Conservation (phyloP, 495 filamentous ascomycete species). For the Copromyces sp. region DNA sequence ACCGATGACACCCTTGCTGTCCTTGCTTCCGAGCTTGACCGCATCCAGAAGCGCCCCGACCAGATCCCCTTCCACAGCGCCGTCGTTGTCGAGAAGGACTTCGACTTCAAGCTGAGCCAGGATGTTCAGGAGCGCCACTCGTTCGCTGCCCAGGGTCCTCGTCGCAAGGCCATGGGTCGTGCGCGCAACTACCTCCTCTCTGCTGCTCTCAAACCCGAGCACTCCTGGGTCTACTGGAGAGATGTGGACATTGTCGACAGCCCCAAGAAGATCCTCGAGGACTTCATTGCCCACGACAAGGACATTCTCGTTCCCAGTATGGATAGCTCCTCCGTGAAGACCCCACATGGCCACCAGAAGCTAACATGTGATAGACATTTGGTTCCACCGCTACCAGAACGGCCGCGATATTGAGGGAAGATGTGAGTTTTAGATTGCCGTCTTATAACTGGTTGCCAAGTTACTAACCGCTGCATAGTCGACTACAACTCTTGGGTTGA, state of each 20-base stretch:
- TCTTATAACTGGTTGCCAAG: neutral
- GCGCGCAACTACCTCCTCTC: conserved; percentile 89
- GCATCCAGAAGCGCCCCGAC: conserved; percentile 75
- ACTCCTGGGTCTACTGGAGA: conserved; percentile 98
- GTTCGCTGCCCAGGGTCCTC: conserved; percentile 79
- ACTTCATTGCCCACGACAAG: conserved; percentile 86
- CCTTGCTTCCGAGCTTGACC: conserved; percentile 70
- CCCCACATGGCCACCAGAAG: neutral
- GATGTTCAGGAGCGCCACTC: conserved; percentile 72
- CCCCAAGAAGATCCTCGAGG: conserved; percentile 78
- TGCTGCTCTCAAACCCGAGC: conserved; percentile 77
- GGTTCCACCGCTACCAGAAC: conserved; percentile 91
- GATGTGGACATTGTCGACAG: conserved; percentile 95
- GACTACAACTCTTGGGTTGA: conserved; percentile 99
- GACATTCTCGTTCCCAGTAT: conserved; percentile 94
- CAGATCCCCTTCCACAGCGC: conserved; percentile 74
- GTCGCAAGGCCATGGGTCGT: conserved; percentile 79
- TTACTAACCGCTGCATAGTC: conserved; percentile 42
- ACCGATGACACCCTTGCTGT: conserved; percentile 80
- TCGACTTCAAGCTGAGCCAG: conserved; percentile 60
- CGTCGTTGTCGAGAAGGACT: conserved; percentile 80
- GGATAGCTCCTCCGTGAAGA: conserved; percentile 17
- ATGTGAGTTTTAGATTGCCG: conserved; percentile 50
- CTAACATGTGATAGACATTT: conserved; percentile 61
- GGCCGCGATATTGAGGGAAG: conserved; percentile 82